phyloP scores from a whole-genome alignment of 192 early-diverging fungal genomes.

The Backusella mclennaniae region DNA sequence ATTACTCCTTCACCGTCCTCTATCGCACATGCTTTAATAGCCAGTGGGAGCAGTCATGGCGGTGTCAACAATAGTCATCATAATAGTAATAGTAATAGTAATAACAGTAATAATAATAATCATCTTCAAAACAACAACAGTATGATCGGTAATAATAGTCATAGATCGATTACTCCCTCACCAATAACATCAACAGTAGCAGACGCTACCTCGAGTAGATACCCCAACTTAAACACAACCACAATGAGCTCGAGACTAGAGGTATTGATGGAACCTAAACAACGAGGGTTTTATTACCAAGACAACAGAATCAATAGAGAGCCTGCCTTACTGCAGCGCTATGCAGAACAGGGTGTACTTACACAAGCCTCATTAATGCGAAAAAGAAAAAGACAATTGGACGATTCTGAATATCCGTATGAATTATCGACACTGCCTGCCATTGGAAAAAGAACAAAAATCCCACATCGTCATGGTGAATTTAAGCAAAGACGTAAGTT shows the following conservation, averaged over 20 bases:
- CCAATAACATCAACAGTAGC: neutral
- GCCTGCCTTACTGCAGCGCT: constrained; percentile 26
- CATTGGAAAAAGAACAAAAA: constrained; percentile 28
- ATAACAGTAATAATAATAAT: neutral
- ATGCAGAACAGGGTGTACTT: constrained; percentile 31
- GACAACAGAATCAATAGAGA: constrained; percentile 24
- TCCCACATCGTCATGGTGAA: constrained; percentile 38
- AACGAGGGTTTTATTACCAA: constrained; percentile 35
- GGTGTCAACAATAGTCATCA: too few relatives aligned
- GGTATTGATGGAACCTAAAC: constrained; percentile 19
- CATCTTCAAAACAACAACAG: neutral
- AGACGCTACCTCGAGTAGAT: neutral
- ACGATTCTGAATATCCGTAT: constrained; percentile 1
- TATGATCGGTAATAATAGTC: neutral
- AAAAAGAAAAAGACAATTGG: constrained; percentile 10
- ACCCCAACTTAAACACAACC: neutral
- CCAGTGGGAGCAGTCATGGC: neutral
- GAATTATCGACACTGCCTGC: constrained; percentile 15
- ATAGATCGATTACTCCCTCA: neutral
- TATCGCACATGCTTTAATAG: neutral
- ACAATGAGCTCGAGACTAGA: constrained; percentile 1
- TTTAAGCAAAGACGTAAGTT: constrained; percentile 34
- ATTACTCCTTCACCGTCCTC: too few relatives aligned
- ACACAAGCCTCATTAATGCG: constrained; percentile 25
- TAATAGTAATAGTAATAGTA: neutral